A percentile compares a stretch with the other conserved stretches of the same genome.
Evolutionary conservation across 768 basidiomycete species (phyloP).

Genomic region (Coprinellus micaceus): DNA sequence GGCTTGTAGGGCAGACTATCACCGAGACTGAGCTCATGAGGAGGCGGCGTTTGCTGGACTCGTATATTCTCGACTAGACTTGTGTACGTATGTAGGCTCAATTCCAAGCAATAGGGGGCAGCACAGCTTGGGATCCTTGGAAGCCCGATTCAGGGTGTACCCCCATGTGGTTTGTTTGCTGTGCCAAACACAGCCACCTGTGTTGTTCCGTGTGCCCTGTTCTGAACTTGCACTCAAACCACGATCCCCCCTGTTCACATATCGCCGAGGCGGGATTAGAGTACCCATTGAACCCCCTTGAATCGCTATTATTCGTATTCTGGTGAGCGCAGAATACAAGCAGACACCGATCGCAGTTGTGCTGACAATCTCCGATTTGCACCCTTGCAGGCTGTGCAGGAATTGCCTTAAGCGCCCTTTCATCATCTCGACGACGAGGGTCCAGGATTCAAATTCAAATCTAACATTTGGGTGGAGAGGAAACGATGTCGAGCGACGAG

Average conservation of each 20-base stretch:
- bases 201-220: conserved; percentile 8
- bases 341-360: no score
- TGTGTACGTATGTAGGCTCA: conserved; percentile 10
- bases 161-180: conserved; percentile 33
- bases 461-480: background rate
- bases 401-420: conserved; percentile 9
- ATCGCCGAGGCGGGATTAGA: no score
- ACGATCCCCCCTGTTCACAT: conserved; percentile 9
- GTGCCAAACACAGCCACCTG: conserved; percentile 20
- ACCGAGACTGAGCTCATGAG: conserved; percentile 77
- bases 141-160: conserved; percentile 19
- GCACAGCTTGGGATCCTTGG: conserved; percentile 30
- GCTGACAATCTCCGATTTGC: conserved; percentile 12
- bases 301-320: no score
- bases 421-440: background rate
- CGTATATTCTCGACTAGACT: conserved; percentile 56
- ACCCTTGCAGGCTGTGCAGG: conserved; percentile 9
- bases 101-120: conserved; percentile 7
- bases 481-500: background rate
- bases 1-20: conserved; percentile 63
- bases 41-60: conserved; percentile 71
- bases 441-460: background rate
- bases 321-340: no score
- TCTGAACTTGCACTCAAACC: background rate
- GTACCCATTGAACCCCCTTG: no score